These are phyloP conservation scores for Apiotrichum brassicae DNA, from an alignment of 1,284 basidiomycete species.

Conservation along the genomic window DNA sequence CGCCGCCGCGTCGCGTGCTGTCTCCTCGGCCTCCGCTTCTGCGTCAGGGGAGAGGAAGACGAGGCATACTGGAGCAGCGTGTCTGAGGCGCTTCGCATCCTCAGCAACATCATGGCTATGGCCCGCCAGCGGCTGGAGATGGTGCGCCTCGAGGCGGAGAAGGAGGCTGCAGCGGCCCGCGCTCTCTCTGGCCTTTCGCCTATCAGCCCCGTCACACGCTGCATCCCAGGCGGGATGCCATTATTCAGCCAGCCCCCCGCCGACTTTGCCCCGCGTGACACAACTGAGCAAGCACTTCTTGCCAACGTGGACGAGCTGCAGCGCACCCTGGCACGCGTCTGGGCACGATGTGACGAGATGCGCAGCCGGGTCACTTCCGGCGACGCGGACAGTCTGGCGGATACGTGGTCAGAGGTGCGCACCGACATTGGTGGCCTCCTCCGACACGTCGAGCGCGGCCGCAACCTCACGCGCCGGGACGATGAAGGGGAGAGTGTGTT, in stretches of 20 bases:
- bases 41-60: neutral
- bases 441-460: conserved; percentile 15
- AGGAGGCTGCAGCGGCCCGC: conserved; percentile 2
- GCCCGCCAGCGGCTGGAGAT: conserved; percentile 21
- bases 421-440: conserved; percentile 16
- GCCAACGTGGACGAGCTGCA: conserved; percentile 16
- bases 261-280: conserved; percentile 16
- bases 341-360: conserved; percentile 14
- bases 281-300: conserved; percentile 6
- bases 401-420: conserved; percentile 14
- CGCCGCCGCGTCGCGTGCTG: conserved; percentile 37
- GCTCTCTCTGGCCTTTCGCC: neutral
- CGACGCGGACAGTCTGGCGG: neutral
- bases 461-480: conserved; percentile 4
- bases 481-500: neutral
- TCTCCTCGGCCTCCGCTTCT: conserved; percentile 35
- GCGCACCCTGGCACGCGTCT: conserved; percentile 13
- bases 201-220: too few species aligned
- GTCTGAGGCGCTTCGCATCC: conserved; percentile 10
- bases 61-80: conserved; percentile 31
- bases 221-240: too few species aligned
- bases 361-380: conserved; percentile 4
- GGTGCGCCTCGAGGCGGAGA: conserved; percentile 12
- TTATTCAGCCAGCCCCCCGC: neutral
- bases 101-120: conserved; percentile 17